Conservation (phyloP, 352 stramenopile species). For the Pythium coloratum region DNA sequence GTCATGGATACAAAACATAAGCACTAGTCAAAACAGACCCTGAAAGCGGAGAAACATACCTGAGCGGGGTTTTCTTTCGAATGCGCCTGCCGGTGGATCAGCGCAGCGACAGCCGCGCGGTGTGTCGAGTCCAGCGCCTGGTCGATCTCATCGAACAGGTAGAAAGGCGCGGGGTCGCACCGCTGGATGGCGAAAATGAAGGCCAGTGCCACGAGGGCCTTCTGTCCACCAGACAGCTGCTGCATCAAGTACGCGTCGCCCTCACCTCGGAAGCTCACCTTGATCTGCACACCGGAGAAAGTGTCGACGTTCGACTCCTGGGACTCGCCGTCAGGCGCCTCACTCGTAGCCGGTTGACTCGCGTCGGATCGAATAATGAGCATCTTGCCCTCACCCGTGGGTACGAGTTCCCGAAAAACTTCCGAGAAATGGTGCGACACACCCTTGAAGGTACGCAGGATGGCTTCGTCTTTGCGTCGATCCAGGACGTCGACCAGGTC, state of each 20-base stretch:
- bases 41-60: slow-evolving; percentile 36
- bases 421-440: slow-evolving; percentile 98
- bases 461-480: slow-evolving; percentile 98
- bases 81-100: slow-evolving; percentile 97
- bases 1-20: slow-evolving; percentile 14
- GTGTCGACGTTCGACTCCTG: slow-evolving; percentile 77
- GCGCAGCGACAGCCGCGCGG: slow-evolving; percentile 92
- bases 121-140: slow-evolving; percentile 99
- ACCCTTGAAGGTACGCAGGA: slow-evolving; percentile 98
- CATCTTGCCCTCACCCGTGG: slow-evolving; percentile 94
- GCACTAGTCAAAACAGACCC: not conserved
- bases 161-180: slow-evolving; percentile 99
- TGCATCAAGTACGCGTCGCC: slow-evolving; percentile 98
- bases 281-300: slow-evolving; percentile 98
- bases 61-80: slow-evolving; percentile 96
- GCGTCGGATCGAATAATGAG: slow-evolving; percentile 94
- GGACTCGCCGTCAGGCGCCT: slow-evolving; percentile 15
- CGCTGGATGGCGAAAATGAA: slow-evolving; percentile 99
- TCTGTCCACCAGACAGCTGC: slow-evolving; percentile 99
- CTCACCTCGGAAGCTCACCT: slow-evolving; percentile 96
- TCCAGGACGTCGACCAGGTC: slow-evolving; percentile 92
- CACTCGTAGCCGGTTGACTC: slow-evolving; percentile 23
- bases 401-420: slow-evolving; percentile 98
- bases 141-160: slow-evolving; percentile 99
- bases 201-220: slow-evolving; percentile 98